phyloP scores from a whole-genome alignment of 2,329 filamentous ascomycete genomes.

The Dactylonectria estremocensis region DNA sequence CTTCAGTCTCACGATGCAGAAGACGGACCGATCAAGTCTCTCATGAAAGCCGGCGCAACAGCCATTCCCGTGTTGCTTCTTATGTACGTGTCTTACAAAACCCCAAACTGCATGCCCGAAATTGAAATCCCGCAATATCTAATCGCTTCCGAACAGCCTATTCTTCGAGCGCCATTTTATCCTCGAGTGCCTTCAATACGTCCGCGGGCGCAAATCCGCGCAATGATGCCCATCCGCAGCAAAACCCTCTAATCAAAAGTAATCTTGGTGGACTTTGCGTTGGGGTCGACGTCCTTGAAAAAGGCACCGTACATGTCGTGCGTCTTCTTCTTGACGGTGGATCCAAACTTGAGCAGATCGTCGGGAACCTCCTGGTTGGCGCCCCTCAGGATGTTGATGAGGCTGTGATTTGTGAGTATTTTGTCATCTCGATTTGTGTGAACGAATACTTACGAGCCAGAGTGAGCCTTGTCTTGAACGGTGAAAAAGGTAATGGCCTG shows the following conservation, averaged over 20 bases:
- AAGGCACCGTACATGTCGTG: constrained; percentile 97
- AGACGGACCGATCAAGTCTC: constrained; percentile 49
- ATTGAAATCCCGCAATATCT: constrained; percentile 39
- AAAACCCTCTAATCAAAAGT: constrained; percentile 78
- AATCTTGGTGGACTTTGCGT: constrained; percentile 91
- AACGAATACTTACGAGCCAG: constrained; percentile 79
- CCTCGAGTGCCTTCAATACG: constrained; percentile 63
- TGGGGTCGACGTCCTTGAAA: constrained; percentile 90
- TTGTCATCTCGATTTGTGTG: neutral
- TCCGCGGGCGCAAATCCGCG: constrained; percentile 54
- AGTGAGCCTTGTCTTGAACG: constrained; percentile 92
- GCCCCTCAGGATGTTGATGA: constrained; percentile 96
- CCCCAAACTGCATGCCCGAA: constrained; percentile 19
- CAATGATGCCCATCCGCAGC: constrained; percentile 40
- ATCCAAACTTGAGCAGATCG: constrained; percentile 93
- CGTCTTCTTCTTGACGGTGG: constrained; percentile 98
- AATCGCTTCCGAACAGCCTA: constrained; percentile 58
- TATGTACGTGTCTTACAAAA: constrained; percentile 72
- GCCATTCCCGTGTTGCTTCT: constrained; percentile 67
- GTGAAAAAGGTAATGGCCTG: constrained; percentile 95
- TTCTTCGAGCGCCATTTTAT: constrained; percentile 70
- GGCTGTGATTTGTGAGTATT: constrained; percentile 62
- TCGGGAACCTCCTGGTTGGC: constrained; percentile 93
- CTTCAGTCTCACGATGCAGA: constrained; percentile 46
- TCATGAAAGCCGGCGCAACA: constrained; percentile 65